phyloP scores from a whole-genome alignment of 2,329 filamentous ascomycete species.

The Fusarium cyanostomum region DNA sequence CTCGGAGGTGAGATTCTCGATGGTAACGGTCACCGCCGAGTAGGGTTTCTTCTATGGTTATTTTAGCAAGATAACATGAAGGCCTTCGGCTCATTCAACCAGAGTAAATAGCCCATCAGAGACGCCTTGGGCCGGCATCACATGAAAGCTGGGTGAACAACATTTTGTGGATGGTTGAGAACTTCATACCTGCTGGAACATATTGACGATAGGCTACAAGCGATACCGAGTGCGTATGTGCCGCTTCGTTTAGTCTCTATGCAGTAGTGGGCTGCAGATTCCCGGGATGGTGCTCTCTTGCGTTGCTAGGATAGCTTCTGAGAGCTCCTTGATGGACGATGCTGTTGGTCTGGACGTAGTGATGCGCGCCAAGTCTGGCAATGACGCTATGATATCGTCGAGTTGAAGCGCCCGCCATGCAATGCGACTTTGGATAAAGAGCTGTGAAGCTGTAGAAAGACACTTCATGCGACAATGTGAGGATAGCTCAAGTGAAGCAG shows the following conservation, averaged over 20 bases:
- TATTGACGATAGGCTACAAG: constrained; percentile 16
- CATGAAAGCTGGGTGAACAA: neutral
- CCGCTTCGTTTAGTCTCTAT: neutral
- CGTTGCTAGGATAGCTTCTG: constrained; percentile 14
- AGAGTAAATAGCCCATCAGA: constrained; percentile 29
- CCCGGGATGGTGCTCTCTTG: constrained; percentile 33
- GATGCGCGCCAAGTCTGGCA: constrained; percentile 7
- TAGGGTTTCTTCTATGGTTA: constrained; percentile 73
- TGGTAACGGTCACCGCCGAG: constrained; percentile 89
- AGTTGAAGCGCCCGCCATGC: neutral
- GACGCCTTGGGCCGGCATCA: neutral
- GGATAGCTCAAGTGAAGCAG: constrained; percentile 1
- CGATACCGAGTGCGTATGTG: neutral
- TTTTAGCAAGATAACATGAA: constrained; percentile 1
- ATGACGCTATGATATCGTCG: neutral
- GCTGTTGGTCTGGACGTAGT: neutral
- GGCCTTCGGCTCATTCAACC: neutral
- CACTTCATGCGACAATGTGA: neutral
- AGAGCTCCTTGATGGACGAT: constrained; percentile 18
- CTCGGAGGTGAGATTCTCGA: constrained; percentile 91
- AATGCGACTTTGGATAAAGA: neutral
- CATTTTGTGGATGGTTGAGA: neutral
- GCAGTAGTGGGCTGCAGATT: neutral
- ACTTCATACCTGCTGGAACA: constrained; percentile 46
- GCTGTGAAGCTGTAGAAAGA: neutral